These are phyloP conservation scores for Podospora tetraspora DNA, from an alignment of 495 filamentous ascomycete species.

Conservation along the genomic window DNA sequence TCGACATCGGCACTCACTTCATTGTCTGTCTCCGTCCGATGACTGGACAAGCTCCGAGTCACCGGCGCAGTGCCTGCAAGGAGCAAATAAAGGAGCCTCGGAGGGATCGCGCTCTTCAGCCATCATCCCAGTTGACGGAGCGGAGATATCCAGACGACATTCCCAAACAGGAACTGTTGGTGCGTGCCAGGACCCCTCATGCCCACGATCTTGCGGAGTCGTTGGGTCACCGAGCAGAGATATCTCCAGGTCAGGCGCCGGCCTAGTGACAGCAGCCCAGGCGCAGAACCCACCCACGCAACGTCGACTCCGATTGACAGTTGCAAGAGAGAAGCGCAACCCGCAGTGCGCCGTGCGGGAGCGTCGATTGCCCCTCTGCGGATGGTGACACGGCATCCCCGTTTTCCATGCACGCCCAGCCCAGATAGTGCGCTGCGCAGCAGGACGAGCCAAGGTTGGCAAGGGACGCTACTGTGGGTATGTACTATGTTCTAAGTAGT, in stretches of 20 bases:
- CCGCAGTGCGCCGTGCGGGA: not conserved
- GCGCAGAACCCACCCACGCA: slow-evolving; percentile 4
- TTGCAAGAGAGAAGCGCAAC: not conserved
- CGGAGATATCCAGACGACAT: slow-evolving; percentile 32
- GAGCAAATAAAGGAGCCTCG: not conserved
- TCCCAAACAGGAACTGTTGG: slow-evolving; percentile 29
- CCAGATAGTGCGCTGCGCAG: not conserved
- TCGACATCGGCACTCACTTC: not conserved
- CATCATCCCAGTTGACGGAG: slow-evolving; percentile 20
- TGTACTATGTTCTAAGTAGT: not conserved
- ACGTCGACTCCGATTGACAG: not conserved
- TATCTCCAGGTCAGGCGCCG: slow-evolving; percentile 1
- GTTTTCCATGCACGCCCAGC: slow-evolving; percentile 1
- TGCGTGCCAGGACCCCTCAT: slow-evolving; percentile 17
- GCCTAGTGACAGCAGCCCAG: not conserved
- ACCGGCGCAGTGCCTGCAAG: not conserved
- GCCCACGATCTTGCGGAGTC: not conserved
- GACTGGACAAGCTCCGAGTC: not conserved
- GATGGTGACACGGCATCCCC: slow-evolving; percentile 5
- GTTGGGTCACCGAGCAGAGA: not conserved
- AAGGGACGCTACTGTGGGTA: not conserved
- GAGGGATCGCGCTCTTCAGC: not conserved
- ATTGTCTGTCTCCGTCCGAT: not conserved
- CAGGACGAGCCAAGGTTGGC: not conserved
- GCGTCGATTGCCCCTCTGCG: slow-evolving; percentile 2